Conservation (phyloP, 495 filamentous ascomycete species). For the Daldinia vernicosa region DNA sequence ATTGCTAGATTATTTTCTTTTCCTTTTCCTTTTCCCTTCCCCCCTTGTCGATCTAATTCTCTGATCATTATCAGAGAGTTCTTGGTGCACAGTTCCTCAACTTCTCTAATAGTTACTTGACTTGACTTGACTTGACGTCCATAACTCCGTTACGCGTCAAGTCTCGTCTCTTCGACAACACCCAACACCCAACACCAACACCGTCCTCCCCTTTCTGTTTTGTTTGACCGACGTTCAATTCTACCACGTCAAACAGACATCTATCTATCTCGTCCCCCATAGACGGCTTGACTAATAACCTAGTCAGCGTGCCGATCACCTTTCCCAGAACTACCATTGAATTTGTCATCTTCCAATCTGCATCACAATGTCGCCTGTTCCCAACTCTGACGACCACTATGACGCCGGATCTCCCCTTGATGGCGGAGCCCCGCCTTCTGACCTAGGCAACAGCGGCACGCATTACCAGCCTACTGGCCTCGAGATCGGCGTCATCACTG, state of each 20-base stretch:
- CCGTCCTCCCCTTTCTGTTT: slow-evolving; percentile 7
- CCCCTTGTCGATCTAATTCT: background rate
- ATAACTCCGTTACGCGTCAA: background rate
- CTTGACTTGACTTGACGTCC: background rate
- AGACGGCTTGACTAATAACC: slow-evolving; percentile 35
- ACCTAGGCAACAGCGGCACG: slow-evolving; percentile 22
- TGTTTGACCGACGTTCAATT: slow-evolving; percentile 6
- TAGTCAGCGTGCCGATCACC: slow-evolving; percentile 33
- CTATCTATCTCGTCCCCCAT: slow-evolving; percentile 15
- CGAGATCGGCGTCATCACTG: slow-evolving; percentile 45
- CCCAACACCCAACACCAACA: slow-evolving; percentile 11
- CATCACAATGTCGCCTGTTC: slow-evolving; percentile 38
- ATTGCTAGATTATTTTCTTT: background rate
- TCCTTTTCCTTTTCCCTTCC: background rate
- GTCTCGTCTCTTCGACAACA: slow-evolving; percentile 13
- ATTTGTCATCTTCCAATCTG: background rate
- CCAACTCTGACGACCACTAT: slow-evolving; percentile 33
- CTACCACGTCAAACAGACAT: slow-evolving; percentile 31
- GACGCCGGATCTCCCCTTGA: slow-evolving; percentile 42
- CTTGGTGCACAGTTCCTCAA: slow-evolving; percentile 9
- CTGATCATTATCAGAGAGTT: slow-evolving; percentile 4
- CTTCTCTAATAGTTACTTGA: background rate
- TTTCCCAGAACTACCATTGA: slow-evolving; percentile 1
- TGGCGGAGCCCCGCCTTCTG: slow-evolving; percentile 35
- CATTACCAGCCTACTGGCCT: slow-evolving; percentile 37